Conservation (phyloP, 1,284 basidiomycete genomes). For the Naganishia sp. region DNA sequence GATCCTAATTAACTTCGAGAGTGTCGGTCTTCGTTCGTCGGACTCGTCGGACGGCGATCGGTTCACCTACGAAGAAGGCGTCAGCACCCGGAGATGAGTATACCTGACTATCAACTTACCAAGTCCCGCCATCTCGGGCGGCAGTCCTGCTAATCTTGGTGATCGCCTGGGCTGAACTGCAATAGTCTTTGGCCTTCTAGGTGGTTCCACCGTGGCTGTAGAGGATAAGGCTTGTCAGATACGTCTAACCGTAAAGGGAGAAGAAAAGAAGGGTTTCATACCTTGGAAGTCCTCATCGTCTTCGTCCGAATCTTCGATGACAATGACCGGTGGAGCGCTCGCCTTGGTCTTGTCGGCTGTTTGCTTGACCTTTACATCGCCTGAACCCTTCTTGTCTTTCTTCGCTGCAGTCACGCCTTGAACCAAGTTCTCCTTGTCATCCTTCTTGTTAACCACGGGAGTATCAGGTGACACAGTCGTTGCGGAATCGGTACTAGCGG, state of each 20-base stretch:
- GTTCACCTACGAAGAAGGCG: not conserved
- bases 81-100: not conserved
- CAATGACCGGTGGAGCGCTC: constrained; percentile 12
- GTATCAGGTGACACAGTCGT: constrained; percentile 24
- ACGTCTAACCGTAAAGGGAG: not conserved
- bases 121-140: constrained; percentile 26
- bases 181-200: constrained; percentile 22
- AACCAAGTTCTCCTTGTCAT: constrained; percentile 22
- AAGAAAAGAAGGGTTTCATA: not conserved
- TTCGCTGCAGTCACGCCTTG: constrained; percentile 1
- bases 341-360: constrained; percentile 28
- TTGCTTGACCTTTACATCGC: not conserved
- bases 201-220: constrained; percentile 22
- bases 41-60: constrained; percentile 11
- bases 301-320: constrained; percentile 22
- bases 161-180: constrained; percentile 18
- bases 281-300: not conserved
- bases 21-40: constrained; percentile 25
- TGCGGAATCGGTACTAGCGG: constrained; percentile 24
- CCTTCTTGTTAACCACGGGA: constrained; percentile 5
- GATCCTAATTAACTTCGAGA: constrained; percentile 6
- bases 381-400: constrained; percentile 10
- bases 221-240: not conserved
- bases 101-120: not conserved
- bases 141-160: constrained; percentile 22